Evolutionary conservation across 2,329 filamentous ascomycete genomes (phyloP).

Genomic region (Colletotrichum salicis): DNA sequence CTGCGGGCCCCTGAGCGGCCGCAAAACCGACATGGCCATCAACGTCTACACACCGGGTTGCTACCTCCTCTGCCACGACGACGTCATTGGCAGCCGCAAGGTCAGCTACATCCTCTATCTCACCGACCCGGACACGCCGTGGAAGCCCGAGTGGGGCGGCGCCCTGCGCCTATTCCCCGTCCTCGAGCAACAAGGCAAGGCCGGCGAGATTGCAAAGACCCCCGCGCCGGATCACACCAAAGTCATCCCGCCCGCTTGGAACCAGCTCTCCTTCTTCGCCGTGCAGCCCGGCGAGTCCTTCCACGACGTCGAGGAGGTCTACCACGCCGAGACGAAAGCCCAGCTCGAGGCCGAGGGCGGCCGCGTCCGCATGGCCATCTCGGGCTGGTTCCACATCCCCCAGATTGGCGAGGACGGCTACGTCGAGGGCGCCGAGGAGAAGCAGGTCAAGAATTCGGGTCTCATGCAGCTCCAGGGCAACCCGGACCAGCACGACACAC

Average conservation of each 20-base stretch:
- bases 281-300: conserved; percentile 99
- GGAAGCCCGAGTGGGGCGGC: conserved; percentile 93
- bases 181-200: conserved; percentile 69
- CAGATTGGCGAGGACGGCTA: conserved; percentile 94
- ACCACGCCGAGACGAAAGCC: conserved; percentile 71
- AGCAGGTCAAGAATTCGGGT: conserved; percentile 87
- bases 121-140: conserved; percentile 89
- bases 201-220: conserved; percentile 80
- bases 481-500: conserved; percentile 87
- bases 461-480: conserved; percentile 93
- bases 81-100: conserved; percentile 95
- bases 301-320: conserved; percentile 98
- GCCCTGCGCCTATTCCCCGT: conserved; percentile 88
- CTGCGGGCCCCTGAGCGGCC: conserved; percentile 86
- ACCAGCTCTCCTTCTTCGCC: conserved; percentile 97
- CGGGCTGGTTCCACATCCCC: conserved; percentile 98
- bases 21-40: conserved; percentile 99
- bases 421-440: conserved; percentile 87
- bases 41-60: conserved; percentile 98
- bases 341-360: conserved; percentile 76
- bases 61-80: conserved; percentile 95
- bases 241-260: conserved; percentile 93
- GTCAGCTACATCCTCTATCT: conserved; percentile 98
- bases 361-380: conserved; percentile 94
- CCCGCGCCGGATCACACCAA: conserved; percentile 82